Conservation (phyloP, 768 basidiomycete genomes). For the Tulasnella sp. region DNA sequence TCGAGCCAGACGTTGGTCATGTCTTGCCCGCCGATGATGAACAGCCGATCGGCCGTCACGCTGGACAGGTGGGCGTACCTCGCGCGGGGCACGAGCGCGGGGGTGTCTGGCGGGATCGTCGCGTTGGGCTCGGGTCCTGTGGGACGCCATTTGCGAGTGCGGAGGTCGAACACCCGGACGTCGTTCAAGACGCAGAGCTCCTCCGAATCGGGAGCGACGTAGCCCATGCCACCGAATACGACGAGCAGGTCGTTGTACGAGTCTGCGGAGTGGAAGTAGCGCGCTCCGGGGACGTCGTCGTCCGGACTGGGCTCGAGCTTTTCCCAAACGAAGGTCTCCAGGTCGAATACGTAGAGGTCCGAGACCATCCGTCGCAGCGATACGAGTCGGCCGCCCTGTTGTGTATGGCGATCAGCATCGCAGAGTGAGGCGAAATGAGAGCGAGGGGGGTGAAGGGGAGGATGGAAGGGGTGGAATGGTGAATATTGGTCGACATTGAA, state of each 20-base stretch:
- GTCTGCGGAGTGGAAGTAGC: conserved; percentile 95
- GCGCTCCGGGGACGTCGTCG: conserved; percentile 70
- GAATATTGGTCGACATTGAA: conserved; percentile 1
- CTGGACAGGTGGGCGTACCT: conserved; percentile 95
- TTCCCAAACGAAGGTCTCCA: conserved; percentile 78
- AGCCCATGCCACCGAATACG: conserved; percentile 94
- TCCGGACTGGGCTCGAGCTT: conserved; percentile 57
- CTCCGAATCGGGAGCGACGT: conserved; percentile 65
- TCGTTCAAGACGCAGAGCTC: conserved; percentile 91
- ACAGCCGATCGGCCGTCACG: conserved; percentile 75
- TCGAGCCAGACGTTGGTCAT: conserved; percentile 90
- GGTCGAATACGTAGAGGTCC: conserved; percentile 86
- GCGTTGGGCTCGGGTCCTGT: conserved; percentile 40
- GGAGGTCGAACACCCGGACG: conserved; percentile 82
- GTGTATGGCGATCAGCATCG: no score
- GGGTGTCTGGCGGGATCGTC: conserved; percentile 38
- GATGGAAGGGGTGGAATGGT: not conserved
- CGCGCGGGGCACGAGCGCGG: conserved; percentile 64
- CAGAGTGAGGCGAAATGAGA: no score
- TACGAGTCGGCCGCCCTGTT: conserved; percentile 80
- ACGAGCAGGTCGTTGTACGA: conserved; percentile 80
- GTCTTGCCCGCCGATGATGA: conserved; percentile 95
- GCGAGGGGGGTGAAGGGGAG: not conserved
- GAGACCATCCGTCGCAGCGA: conserved; percentile 83
- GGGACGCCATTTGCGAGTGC: conserved; percentile 65